Evolutionary conservation across 306 rosid species (phyloP), one percentile per base, ranked within the genome.

Genomic region (Ormosia semicastrata): DNA sequence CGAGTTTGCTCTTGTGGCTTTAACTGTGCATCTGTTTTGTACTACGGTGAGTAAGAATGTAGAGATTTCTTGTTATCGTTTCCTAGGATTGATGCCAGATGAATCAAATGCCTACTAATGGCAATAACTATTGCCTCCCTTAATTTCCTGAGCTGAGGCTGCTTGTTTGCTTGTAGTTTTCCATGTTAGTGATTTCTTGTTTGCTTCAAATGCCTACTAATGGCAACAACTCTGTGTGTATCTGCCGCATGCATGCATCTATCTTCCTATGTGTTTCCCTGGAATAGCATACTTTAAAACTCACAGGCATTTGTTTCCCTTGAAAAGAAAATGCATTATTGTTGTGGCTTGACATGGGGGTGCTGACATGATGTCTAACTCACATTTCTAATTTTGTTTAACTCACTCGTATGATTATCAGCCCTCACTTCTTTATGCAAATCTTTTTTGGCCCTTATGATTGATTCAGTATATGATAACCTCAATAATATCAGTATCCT

Each of bases 1-100:
- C 97, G 98, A 95, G 89, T 93, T 95, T 84, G 99, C 96, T 62
- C 94, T 95, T 59, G 93, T 93, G 75, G 98, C 99, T 69, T 17
- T 95, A 64, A 81, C 53, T 43, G 91, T 95, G 52, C 97, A 95
- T 84, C 79, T 95, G 34, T 88, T 95, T 66, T 95, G 89, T 81
- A 81, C 87, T 8, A 33, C 86, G 89, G 99, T 93, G 52, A 93
- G 97, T 86, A 39, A 30, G 62, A 52, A 75, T 64, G 30, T 80
- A 37, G 57, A 39, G 7, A 58, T 75, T 66, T 77, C 37, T 30
- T 44, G 58, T 82, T 46, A 47, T 75, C 43, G 36, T 75, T 44
- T 57, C 46, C 71, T 44, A 34, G n/a, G 32, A 57, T 49, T 53
- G 36, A 58, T 82, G 77, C 29, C 53, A n/a, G 24, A 59, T 82